Evolutionary conservation across 768 basidiomycete species (phyloP).

Genomic region (Russula olivacea): DNA sequence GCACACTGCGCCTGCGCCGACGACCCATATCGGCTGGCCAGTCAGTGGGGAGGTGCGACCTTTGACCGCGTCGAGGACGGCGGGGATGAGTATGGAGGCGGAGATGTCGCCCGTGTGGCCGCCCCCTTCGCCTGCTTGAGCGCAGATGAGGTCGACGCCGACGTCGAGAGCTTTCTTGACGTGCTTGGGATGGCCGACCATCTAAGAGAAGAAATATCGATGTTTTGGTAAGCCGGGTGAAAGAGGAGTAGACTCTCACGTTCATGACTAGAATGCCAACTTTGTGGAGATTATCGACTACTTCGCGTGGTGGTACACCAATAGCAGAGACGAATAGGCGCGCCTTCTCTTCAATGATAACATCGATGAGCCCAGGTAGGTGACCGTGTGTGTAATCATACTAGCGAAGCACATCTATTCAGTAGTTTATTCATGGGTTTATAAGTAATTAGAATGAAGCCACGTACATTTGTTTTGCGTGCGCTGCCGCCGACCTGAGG

Average conservation of each 20-base stretch:
- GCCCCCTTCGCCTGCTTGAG: constrained; percentile 82
- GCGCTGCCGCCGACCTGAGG: constrained; percentile 84
- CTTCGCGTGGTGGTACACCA: constrained; percentile 77
- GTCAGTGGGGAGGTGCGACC: constrained; percentile 74
- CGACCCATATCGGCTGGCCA: constrained; percentile 76
- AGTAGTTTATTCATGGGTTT: not conserved
- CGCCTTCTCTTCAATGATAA: constrained; percentile 89
- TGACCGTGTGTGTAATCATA: constrained; percentile 88
- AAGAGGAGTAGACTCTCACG: constrained; percentile 32
- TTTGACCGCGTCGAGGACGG: constrained; percentile 79
- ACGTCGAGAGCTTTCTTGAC: constrained; percentile 72
- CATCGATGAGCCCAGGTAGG: constrained; percentile 77
- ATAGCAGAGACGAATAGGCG: constrained; percentile 88
- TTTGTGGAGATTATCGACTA: constrained; percentile 74
- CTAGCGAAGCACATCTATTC: constrained; percentile 34
- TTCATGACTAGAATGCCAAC: constrained; percentile 89
- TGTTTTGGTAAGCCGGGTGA: too few species aligned
- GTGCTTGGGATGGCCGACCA: constrained; percentile 93
- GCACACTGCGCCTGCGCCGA: constrained; percentile 89
- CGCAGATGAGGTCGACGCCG: constrained; percentile 91
- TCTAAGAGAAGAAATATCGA: constrained; percentile 33
- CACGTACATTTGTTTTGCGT: constrained; percentile 78
- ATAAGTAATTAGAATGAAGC: not conserved
- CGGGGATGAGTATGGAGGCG: constrained; percentile 83
- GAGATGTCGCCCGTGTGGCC: constrained; percentile 75